A percentile compares a stretch with the other conserved stretches of the same genome.
These are phyloP conservation scores for Pestalotiopsis sp. DNA, from an alignment of 2,329 filamentous ascomycete genomes.

Conservation along the genomic window DNA sequence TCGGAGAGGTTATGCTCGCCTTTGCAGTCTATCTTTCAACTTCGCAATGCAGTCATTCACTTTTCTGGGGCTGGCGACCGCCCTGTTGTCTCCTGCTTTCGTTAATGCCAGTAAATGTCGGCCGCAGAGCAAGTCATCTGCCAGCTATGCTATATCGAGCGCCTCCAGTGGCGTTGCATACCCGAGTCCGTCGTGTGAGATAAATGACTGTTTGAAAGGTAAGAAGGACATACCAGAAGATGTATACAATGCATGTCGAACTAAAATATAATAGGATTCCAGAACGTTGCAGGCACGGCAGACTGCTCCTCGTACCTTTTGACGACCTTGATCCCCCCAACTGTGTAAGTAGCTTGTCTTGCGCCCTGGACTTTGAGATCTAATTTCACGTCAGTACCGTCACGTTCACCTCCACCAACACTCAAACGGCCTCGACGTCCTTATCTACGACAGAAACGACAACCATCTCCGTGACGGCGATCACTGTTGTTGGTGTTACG, in stretches of 20 bases:
- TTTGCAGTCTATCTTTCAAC: not conserved
- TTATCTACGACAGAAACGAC: not conserved
- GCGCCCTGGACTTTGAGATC: not conserved
- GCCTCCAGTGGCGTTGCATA: not conserved
- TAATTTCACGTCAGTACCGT: not conserved
- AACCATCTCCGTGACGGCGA: not conserved
- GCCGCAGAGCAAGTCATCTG: not conserved
- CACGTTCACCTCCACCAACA: not conserved
- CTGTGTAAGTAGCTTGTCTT: not conserved
- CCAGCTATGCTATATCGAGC: not conserved
- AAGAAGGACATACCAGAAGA: not conserved
- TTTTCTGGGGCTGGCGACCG: not conserved
- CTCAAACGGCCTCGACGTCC: not conserved
- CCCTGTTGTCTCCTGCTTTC: not conserved
- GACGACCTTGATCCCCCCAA: not conserved
- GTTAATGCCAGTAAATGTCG: not conserved
- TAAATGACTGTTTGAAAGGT: not conserved
- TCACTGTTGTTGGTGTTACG: not conserved
- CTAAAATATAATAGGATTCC: not conserved
- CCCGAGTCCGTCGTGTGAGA: not conserved
- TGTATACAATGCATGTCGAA: not conserved
- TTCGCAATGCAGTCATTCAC: not conserved
- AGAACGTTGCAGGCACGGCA: conserved; percentile 1
- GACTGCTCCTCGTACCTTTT: not conserved
- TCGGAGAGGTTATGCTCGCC: not conserved